Evolutionary conservation across 2,329 filamentous ascomycete species (phyloP), one percentile per base, ranked within the genome.

Genomic region (Fusarium circinatum): DNA sequence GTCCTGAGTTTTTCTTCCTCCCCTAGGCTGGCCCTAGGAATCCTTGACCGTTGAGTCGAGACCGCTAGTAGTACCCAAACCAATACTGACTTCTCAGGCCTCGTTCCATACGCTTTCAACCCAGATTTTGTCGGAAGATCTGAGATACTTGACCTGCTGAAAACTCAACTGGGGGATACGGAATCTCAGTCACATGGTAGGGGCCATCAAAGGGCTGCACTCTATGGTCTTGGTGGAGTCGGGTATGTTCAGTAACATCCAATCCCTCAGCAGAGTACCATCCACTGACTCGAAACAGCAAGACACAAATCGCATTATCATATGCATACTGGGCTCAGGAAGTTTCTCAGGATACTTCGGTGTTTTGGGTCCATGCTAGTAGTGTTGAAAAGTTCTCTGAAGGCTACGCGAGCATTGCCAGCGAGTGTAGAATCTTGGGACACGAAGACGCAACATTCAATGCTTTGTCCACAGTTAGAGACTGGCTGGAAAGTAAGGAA

Each of bases 321-420:
- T 77, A 77, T 20, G 58, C 71, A 17, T 57, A 69, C 8, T 76
- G 75, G 73, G 0, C 64, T 3, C 70, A 62, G 1, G 64, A 71
- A 0, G 12, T 44, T 10, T 47, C 20, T 8, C 59, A 70, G 0
- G 39, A 71, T 10, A 54, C 32, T 0, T 82, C 79, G 22, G 69
- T 81, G 3, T 83, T 83, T 51, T 83, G 81, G 81, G 69, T 83
- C 3, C 78, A 82, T 64, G 81, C 80, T 1, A 75, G 68, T 7
- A 82, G 71, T 6, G 38, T 57, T 1, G 78, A 78, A 4, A 78
- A 82, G 1, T 77, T 83, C n/a, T 74, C 79, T 15, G 74, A 84
- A 49, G 74, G 75, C 0, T 83, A 81, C n/a, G 24, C 65, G 32
- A 52, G 45, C 0, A 83, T 84, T n/a, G 82, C 82, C 2, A 64